Evolutionary conservation across 495 filamentous ascomycete species (phyloP).

Genomic region (Neurospora sp.): DNA sequence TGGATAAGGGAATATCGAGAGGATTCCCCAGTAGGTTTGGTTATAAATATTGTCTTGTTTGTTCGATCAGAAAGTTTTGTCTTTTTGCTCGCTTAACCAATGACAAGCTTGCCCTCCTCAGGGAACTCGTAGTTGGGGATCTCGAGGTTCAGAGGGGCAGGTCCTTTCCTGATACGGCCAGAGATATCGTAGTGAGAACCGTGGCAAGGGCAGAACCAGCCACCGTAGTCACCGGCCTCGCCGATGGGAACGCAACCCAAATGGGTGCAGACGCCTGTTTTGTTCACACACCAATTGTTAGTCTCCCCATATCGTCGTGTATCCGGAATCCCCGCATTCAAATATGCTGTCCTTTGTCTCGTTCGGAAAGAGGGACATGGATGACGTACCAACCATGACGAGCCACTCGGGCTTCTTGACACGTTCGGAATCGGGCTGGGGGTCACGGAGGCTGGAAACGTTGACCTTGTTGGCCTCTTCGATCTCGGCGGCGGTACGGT

Average conservation of each 20-base stretch:
- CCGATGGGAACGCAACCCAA: conserved; percentile 98
- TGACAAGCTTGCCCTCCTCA: conserved; percentile 65
- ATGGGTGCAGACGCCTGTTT: conserved; percentile 89
- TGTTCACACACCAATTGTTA: conserved; percentile 4
- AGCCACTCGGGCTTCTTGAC: conserved; percentile 98
- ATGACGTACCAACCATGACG: conserved; percentile 83
- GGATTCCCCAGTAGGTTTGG: background rate
- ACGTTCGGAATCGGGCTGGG: conserved; percentile 80
- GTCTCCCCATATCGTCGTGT: background rate
- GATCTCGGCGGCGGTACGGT: conserved; percentile 85
- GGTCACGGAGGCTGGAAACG: conserved; percentile 75
- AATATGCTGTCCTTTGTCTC: background rate
- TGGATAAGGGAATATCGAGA: background rate
- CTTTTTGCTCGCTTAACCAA: conserved; percentile 50
- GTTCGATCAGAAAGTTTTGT: background rate
- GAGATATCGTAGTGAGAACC: conserved; percentile 99
- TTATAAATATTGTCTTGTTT: background rate
- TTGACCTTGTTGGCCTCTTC: conserved; percentile 70
- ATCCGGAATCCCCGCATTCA: background rate
- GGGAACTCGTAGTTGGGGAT: conserved; percentile 82
- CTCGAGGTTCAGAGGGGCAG: conserved; percentile 94
- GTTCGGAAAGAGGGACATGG: background rate
- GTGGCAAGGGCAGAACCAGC: conserved; percentile 99
- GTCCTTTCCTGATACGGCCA: conserved; percentile 89
- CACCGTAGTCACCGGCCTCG: conserved; percentile 94